Base-by-base conservation (phyloP, 1,284 basidiomycete species). In the Cryptococcus sp. region DNA sequence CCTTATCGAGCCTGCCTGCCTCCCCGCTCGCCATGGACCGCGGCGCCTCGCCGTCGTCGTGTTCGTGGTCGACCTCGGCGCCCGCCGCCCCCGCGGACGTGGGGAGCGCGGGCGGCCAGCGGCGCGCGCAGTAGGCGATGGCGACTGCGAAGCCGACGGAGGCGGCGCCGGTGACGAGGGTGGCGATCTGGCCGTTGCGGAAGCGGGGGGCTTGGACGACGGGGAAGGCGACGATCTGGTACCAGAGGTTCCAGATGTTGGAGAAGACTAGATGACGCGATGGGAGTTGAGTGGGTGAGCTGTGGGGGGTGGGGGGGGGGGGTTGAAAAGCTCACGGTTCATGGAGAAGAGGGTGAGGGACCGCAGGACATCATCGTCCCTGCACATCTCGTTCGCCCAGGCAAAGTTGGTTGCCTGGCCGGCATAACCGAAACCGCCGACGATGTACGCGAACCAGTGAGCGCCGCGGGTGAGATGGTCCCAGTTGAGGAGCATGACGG, bases 391-490 rank as follows among this genome's bases (percentile, higher is more conserved):
- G 57, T 72, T 75, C 16, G 73, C 73, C 73, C 73, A 75, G 0
- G 71, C 71, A 52, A 72, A 73, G 59, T 75, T 75, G 23, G 61
- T 62, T 3, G 73, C 73, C 56, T 75, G 73, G 18, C 73, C 73
- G 0, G 69, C 68, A 48, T 72, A 72, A 0, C 70, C 71, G 38
- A 72, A 62, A 35, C 68, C 69, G 12, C 61, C 59, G 18, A 71
- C 61, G 48, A 64, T 67, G 56, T 72, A 75, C 0, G 73, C 72
- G 52, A 74, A 74, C 51, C 63, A 71, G 21, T 73, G 60, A 9
- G 62, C 70, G 3, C 62, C 63, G 13, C 47, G 46, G 9, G 52
- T 55, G 4, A 61, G 52, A 24, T 67, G 57, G 48, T 73, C 52
- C 71, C 71, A 75, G 3, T 70, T 65, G 20, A 75, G 62, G 13